Evolutionary conservation across 163 green algal species (phyloP).

Genomic region (Picocystis sp.): DNA sequence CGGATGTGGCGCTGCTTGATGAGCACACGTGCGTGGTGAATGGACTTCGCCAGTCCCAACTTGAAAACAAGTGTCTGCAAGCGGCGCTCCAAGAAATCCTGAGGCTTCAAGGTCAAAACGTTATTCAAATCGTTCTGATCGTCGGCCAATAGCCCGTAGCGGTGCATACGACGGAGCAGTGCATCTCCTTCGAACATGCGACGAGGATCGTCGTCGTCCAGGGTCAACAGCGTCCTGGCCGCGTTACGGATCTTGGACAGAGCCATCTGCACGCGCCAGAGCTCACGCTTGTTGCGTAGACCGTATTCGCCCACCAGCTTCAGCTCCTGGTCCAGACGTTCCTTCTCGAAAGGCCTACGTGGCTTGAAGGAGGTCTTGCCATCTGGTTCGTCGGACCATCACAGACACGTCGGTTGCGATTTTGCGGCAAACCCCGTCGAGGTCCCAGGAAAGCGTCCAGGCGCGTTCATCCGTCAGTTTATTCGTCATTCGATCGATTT

Average conservation of each 20-base stretch:
- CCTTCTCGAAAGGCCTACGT: slow-evolving; percentile 98
- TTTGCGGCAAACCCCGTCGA: neutral
- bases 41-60: slow-evolving; percentile 95
- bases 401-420: neutral
- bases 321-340: slow-evolving; percentile 94
- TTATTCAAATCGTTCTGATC: slow-evolving; percentile 98
- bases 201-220: slow-evolving; percentile 88
- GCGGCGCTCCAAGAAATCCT: slow-evolving; percentile 70
- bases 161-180: slow-evolving; percentile 74
- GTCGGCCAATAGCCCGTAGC: slow-evolving; percentile 92
- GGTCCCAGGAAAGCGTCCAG: neutral
- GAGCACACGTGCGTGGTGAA: slow-evolving; percentile 95
- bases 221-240: slow-evolving; percentile 78
- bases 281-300: slow-evolving; percentile 97
- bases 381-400: slow-evolving; percentile 21
- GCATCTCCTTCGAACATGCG: slow-evolving; percentile 92
- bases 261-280: slow-evolving; percentile 94
- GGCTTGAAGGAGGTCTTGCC: slow-evolving; percentile 99
- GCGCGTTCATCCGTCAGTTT: neutral
- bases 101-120: slow-evolving; percentile 78
- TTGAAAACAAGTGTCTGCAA: slow-evolving; percentile 98
- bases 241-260: slow-evolving; percentile 84
- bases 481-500: neutral
- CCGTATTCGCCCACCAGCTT: slow-evolving; percentile 98
- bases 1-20: slow-evolving; percentile 97